Base-by-base conservation (phyloP, 129 eudicot genomes). In the Chrysanthemum makinoi region DNA sequence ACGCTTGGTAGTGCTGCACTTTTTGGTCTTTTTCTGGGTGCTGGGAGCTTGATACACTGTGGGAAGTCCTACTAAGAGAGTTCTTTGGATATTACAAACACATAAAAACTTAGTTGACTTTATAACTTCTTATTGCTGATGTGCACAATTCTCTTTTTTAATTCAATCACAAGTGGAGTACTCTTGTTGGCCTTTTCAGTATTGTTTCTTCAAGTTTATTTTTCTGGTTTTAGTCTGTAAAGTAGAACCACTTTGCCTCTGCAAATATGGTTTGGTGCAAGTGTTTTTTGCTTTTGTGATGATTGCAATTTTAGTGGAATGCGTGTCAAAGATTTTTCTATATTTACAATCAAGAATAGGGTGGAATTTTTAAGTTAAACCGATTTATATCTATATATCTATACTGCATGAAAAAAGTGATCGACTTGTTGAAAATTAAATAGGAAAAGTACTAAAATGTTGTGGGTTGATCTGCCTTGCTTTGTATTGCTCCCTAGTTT, bases 11-110 rank as follows among this genome's bases (percentile, higher is more conserved):
- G 89, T 79, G 89, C 89, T 62, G 89, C 86, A 61, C 43, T 85
- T 66, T 85, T 85, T 61, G 86, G 89, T 35, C 86, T 85, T 28
- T 85, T 85, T 70, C 80, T 85, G 9, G 89, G 89, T 56, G 83
- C 84, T 56, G 89, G 86, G 68, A 85, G 89, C 82, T 75, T 85
- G 76, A 85, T 85, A 62, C 89, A 85, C 18, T 85, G 84, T 76
- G 89, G 89, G 56, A 85, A 79, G 77, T 85, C 83, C 13, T 78
- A 73, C 35, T 82, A 67, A 73, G 70, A 50, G 62, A 28, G 62
- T 50, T 51, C 3, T 52, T 60, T 63, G 20, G 66, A 54, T 63
- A 53, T 63, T 70, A 3, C 4, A 69, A 62, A 53, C 51, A 77
- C 20, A 76, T 70, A 63, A 77, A 70, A 77, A 17, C 5, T 54